Base-by-base conservation (phyloP, 1,284 basidiomycete species). In the Apiotrichum mycotoxinovorans region DNA sequence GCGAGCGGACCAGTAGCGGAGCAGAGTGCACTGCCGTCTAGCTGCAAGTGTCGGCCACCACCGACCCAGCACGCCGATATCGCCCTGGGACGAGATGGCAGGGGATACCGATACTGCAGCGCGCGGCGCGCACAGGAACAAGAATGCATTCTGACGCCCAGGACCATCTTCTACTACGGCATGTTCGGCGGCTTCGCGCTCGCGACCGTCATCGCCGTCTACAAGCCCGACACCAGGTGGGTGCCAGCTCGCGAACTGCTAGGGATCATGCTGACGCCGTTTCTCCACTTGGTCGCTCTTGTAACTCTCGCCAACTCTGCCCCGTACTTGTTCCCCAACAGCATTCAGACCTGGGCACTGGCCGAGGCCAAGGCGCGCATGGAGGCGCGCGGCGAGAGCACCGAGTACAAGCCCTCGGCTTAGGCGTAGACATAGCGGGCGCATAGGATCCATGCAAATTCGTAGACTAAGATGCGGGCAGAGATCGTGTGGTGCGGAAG, bases 171-270 rank as follows among this genome's bases (percentile, higher is more conserved):
- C 87, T 90, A 91, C 74, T 76, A 85, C 67, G 91, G 92, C 30
- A 91, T 97, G 86, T 92, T 89, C 71, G 94, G 93, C 44, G 83
- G 86, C 15, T 88, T 97, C 83, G 85, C 80, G 8, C 80, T 92
- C 58, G 89, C 86, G 33, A 79, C 82, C 10, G 83, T 95, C 45
- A 78, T 91, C 68, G 78, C 91, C 46, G 89, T 91, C 78, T 97
- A 94, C 83, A 96, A 96, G 80, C 94, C 95, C 8, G 92, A 97
- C 74, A 94, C 89, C 20, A 93, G 87, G 93, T 93, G 70, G 66
- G 87, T 78, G 10, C n/a, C 15, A 30, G n/a, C 20, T n/a, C n/a
- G n/a, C n/a, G n/a, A 22, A 10, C 20, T 25, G 20, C 40, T 10
- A 7, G 5, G 22, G 9, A 34, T 26, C 18, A 30, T 26, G 49